Evolutionary conservation across 805 yeast genomes (phyloP).

Genomic region (Saccharomycopsis synnaedendra): DNA sequence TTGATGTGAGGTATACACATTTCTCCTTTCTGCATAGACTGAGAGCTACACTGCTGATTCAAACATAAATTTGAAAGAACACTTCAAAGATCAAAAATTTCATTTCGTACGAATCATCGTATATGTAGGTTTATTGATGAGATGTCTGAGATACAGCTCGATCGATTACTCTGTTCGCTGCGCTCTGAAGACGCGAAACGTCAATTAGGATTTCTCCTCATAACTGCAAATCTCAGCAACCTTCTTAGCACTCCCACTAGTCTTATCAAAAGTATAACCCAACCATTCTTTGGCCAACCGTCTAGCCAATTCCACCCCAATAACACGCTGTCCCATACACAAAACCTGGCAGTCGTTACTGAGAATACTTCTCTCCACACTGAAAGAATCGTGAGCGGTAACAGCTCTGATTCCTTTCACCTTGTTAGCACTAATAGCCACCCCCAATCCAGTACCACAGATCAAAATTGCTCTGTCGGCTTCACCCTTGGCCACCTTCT

Average conservation of each 20-base stretch:
- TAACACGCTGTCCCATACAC: slow-evolving; percentile 38
- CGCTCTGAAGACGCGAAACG: background rate
- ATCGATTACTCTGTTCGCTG: too few relatives aligned
- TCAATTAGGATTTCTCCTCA: background rate
- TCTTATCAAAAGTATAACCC: slow-evolving; percentile 28
- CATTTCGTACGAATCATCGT: too few relatives aligned
- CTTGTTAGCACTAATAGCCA: slow-evolving; percentile 37
- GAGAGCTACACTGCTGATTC: too few relatives aligned
- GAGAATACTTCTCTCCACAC: slow-evolving; percentile 33
- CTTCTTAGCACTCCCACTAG: slow-evolving; percentile 31
- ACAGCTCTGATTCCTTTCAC: slow-evolving; percentile 36
- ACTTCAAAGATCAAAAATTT: too few relatives aligned
- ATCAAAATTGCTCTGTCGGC: slow-evolving; percentile 35
- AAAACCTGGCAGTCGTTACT: slow-evolving; percentile 33
- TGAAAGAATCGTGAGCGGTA: slow-evolving; percentile 36
- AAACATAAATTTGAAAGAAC: too few relatives aligned
- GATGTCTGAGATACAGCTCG: too few relatives aligned
- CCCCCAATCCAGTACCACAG: slow-evolving; percentile 40
- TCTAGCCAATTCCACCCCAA: slow-evolving; percentile 32
- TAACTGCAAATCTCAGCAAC: slow-evolving; percentile 25
- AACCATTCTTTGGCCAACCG: slow-evolving; percentile 35
- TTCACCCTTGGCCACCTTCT: slow-evolving; percentile 27
- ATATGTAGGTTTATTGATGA: too few relatives aligned
- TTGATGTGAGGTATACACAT: too few relatives aligned
- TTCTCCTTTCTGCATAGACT: too few relatives aligned